phyloP scores from a whole-genome alignment of 441 rosid genomes.

The Viola pubescens region DNA sequence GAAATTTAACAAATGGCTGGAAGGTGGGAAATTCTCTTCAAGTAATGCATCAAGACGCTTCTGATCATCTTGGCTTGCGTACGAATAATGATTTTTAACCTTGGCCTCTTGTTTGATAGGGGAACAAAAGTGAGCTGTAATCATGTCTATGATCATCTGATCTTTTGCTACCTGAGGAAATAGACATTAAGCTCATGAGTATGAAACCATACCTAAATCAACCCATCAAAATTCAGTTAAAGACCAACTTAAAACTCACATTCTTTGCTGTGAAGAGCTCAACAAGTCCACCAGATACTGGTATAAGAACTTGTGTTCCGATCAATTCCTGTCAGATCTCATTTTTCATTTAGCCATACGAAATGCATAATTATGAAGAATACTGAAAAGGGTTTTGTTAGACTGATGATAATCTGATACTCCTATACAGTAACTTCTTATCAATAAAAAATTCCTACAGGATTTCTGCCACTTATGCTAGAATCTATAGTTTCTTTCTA shows the following conservation, averaged over 20 bases:
- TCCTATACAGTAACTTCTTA: neutral
- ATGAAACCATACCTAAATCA: constrained; percentile 6
- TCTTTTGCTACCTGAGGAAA: constrained; percentile 51
- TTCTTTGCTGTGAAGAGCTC: constrained; percentile 56
- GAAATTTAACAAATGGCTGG: constrained; percentile 18
- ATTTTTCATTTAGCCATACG: neutral
- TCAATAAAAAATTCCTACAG: neutral
- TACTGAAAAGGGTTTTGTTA: neutral
- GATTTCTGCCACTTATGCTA: no score
- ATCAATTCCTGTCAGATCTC: constrained; percentile 33
- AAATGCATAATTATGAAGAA: neutral
- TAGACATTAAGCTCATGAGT: constrained; percentile 3
- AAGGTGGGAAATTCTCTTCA: constrained; percentile 23
- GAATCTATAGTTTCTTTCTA: neutral
- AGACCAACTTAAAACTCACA: constrained; percentile 34
- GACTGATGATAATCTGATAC: neutral
- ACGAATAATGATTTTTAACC: constrained; percentile 15
- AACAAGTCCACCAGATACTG: constrained; percentile 59
- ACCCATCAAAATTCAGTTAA: neutral
- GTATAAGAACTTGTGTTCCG: constrained; percentile 68
- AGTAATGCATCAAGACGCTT: constrained; percentile 20
- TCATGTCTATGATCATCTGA: constrained; percentile 38
- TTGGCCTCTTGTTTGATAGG: constrained; percentile 25
- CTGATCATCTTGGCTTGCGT: constrained; percentile 13
- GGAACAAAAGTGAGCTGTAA: constrained; percentile 34